phyloP scores from a whole-genome alignment of 306 rosid species.

The Acacia melanoxylon region DNA sequence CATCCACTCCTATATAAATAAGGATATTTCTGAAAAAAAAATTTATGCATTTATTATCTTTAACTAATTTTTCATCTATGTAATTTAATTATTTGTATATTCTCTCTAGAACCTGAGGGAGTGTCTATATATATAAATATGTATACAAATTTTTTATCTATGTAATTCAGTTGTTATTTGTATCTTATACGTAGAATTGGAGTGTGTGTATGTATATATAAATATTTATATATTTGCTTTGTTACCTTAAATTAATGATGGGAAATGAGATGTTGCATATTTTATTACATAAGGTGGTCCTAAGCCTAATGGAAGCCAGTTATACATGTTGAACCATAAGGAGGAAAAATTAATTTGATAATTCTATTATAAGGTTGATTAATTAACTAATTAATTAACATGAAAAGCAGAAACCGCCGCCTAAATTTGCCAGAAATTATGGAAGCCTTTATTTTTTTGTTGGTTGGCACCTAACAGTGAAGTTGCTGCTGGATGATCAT shows the following conservation, averaged over 20 bases:
- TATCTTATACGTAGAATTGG: too few species aligned
- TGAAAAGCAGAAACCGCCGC: slow-evolving; percentile 34
- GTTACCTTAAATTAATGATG: neutral
- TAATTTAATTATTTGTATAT: too few species aligned
- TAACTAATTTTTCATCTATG: too few species aligned
- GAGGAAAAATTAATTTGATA: slow-evolving; percentile 14
- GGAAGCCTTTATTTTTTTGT: slow-evolving; percentile 6
- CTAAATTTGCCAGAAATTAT: slow-evolving; percentile 35
- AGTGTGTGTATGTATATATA: too few species aligned
- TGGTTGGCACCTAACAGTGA: slow-evolving; percentile 34
- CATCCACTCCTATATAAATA: too few species aligned
- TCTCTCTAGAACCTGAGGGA: too few species aligned
- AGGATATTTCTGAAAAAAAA: too few species aligned
- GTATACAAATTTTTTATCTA: too few species aligned
- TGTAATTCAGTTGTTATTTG: too few species aligned
- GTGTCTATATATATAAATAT: too few species aligned
- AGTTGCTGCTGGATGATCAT: slow-evolving; percentile 26
- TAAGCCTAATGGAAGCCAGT: slow-evolving; percentile 34
- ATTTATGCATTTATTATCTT: too few species aligned
- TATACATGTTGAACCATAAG: slow-evolving; percentile 14
- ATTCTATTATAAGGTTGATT: neutral
- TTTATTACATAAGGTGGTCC: slow-evolving; percentile 11
- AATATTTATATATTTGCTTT: neutral
- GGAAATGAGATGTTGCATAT: slow-evolving; percentile 1
- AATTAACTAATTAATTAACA: neutral